Evolutionary conservation across 192 early-diverging fungal species (phyloP).

Genomic region (Podila epigama): DNA sequence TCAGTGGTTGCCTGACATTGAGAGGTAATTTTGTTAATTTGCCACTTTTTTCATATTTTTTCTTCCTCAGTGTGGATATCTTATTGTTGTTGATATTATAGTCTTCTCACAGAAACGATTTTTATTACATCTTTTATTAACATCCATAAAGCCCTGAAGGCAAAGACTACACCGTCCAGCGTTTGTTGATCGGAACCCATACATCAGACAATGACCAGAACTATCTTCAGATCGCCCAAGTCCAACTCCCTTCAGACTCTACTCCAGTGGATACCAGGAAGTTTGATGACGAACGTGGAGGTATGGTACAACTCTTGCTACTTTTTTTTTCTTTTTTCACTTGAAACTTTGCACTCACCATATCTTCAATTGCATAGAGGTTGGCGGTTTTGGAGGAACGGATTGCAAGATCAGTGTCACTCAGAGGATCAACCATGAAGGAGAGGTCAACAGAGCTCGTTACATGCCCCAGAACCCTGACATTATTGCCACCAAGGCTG

Average conservation of each 20-base stretch:
- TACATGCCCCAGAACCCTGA: conserved; percentile 97
- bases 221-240: conserved; percentile 94
- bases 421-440: conserved; percentile 96
- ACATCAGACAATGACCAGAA: conserved; percentile 97
- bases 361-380: conserved; percentile 54
- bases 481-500: conserved; percentile 95
- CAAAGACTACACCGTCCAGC: conserved; percentile 91
- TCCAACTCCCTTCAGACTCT: conserved; percentile 83
- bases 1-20: conserved; percentile 97
- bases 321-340: background rate
- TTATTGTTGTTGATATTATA: background rate
- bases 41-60: background rate
- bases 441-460: conserved; percentile 97
- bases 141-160: conserved; percentile 73
- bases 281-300: conserved; percentile 78
- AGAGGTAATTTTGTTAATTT: conserved; percentile 65
- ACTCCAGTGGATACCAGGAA: conserved; percentile 61
- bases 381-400: conserved; percentile 81
- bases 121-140: background rate
- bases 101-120: background rate
- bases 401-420: conserved; percentile 82
- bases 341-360: background rate
- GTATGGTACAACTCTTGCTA: conserved; percentile 44
- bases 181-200: conserved; percentile 93
- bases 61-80: background rate